Conservation (phyloP, 164 flowering plant species). For the Chimonanthus salicifolius region DNA sequence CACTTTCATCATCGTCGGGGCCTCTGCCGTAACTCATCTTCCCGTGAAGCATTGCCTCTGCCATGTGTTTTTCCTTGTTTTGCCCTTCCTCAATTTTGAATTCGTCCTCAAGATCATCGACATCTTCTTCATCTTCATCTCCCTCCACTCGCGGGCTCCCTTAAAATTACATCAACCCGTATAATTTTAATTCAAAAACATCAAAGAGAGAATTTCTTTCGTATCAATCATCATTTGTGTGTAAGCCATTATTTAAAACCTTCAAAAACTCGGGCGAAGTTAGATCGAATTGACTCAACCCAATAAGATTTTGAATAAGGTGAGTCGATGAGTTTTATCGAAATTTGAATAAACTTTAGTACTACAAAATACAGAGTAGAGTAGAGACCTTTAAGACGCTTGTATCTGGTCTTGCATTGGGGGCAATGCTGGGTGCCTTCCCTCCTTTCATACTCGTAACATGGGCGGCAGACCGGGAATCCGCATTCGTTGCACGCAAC, state of each 20-base stretch:
- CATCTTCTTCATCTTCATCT: conserved; percentile 94
- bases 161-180: conserved; percentile 6
- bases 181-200: background rate
- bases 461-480: conserved; percentile 94
- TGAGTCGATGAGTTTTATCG: no score
- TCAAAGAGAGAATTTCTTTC: no score
- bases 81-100: conserved; percentile 71
- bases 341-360: no score
- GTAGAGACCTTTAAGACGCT: conserved; percentile 84
- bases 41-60: conserved; percentile 88
- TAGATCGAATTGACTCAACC: no score
- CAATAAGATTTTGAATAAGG: no score
- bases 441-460: conserved; percentile 96
- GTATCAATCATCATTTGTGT: no score
- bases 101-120: conserved; percentile 89
- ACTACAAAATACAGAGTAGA: no score
- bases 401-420: conserved; percentile 95
- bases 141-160: conserved; percentile 97
- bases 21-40: conserved; percentile 97
- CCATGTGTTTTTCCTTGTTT: conserved; percentile 47
- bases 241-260: no score
- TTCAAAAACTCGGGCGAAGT: no score
- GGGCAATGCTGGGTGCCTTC: conserved; percentile 92
- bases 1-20: conserved; percentile 65
- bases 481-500: conserved; percentile 99